Evolutionary conservation across 108 stramenopile species (phyloP).

Genomic region (Thalassiosira profunda): DNA sequence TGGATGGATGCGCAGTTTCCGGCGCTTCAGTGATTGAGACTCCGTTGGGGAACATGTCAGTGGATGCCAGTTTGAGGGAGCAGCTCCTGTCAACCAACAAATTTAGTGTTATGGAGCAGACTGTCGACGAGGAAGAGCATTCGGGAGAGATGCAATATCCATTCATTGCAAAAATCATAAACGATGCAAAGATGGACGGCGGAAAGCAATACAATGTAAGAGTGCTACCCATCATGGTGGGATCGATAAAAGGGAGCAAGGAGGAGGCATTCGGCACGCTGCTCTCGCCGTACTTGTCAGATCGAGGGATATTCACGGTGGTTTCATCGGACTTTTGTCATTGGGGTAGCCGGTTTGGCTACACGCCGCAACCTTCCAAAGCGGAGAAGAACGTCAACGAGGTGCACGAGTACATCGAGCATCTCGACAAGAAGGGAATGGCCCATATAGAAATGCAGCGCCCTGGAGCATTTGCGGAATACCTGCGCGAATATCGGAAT

Average conservation of each 20-base stretch:
- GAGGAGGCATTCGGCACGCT: conserved; percentile 65
- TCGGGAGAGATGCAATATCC: conserved; percentile 94
- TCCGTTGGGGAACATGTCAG: conserved; percentile 71
- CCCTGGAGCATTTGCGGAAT: conserved; percentile 88
- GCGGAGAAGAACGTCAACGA: conserved; percentile 20
- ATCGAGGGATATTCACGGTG: conserved; percentile 62
- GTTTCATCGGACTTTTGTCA: conserved; percentile 88
- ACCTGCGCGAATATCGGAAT: conserved; percentile 74
- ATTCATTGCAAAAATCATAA: conserved; percentile 69
- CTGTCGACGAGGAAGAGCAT: conserved; percentile 80
- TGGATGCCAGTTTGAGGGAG: conserved; percentile 65
- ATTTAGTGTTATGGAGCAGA: conserved; percentile 65
- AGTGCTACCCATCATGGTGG: conserved; percentile 89
- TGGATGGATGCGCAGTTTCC: conserved; percentile 82
- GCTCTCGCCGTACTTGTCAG: conserved; percentile 61
- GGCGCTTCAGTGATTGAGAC: conserved; percentile 62
- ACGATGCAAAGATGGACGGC: conserved; percentile 23
- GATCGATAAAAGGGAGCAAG: conserved; percentile 46
- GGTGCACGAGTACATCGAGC: conserved; percentile 61
- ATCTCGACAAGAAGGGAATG: conserved; percentile 83
- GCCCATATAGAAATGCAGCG: conserved; percentile 70
- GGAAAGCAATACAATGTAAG: conserved; percentile 20
- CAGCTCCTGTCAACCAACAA: conserved; percentile 52
- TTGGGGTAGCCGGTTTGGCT: conserved; percentile 49
- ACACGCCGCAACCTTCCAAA: conserved; percentile 35